Percentiles rank a stretch among this genome's conserved stretches.
Conservation (phyloP, 2,329 filamentous ascomycete species). For the Fusarium mangiferae region DNA sequence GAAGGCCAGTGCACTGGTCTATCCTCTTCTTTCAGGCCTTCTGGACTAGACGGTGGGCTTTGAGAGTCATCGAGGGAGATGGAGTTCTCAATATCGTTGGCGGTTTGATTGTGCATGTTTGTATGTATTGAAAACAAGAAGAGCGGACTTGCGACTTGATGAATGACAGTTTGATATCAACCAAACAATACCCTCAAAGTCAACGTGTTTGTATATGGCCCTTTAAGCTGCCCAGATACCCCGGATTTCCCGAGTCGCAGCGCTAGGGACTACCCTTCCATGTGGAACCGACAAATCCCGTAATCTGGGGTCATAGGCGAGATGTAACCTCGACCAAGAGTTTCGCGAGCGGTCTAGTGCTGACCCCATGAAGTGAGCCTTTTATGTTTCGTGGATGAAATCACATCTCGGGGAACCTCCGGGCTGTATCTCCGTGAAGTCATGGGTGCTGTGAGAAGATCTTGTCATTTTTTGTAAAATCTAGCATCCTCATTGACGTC, state of each 20-base stretch:
- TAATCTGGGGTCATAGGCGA: not conserved
- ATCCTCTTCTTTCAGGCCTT: fast-evolving
- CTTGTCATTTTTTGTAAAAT: not conserved
- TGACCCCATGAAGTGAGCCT: too few species aligned
- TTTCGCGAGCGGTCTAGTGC: not conserved
- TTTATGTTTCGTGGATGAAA: not conserved
- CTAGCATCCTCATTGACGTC: not conserved
- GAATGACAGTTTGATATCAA: fast-evolving
- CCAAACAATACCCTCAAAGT: fast-evolving
- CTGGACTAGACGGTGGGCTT: fast-evolving
- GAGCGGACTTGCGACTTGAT: fast-evolving
- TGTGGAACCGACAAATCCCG: not conserved
- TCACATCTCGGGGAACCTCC: not conserved
- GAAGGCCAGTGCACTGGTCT: not conserved
- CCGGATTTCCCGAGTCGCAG: not conserved
- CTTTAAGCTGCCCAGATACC: not conserved
- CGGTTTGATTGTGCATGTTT: not conserved
- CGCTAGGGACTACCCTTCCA: not conserved
- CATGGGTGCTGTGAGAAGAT: too few species aligned
- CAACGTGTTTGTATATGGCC: not conserved
- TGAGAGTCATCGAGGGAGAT: not conserved
- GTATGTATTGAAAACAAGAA: not conserved
- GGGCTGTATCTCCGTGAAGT: not conserved
- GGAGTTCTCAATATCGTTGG: not conserved
- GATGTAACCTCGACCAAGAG: not conserved